phyloP scores from a whole-genome alignment of 2,329 filamentous ascomycete species.

The Trichophyton rubrum region DNA sequence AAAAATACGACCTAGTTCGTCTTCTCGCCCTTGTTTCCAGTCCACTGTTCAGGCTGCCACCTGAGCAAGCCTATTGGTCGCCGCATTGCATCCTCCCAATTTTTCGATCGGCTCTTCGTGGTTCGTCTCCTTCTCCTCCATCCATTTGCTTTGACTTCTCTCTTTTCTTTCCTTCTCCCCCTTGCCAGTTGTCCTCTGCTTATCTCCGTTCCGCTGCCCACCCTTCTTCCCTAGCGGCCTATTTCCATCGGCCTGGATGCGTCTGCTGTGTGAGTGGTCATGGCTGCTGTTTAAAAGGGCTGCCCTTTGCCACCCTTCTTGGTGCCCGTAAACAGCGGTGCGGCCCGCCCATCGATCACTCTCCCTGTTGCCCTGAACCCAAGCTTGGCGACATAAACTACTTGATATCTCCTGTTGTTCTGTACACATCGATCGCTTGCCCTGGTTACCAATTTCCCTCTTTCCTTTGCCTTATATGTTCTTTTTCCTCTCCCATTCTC shows the following conservation, averaged over 20 bases:
- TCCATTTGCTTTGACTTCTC: not conserved
- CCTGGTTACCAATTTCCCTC: not conserved
- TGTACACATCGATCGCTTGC: not conserved
- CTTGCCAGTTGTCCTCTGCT: not conserved
- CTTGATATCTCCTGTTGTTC: not conserved
- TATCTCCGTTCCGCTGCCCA: not conserved
- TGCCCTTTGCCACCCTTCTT: not conserved
- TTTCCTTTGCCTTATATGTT: not conserved
- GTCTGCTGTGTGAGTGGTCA: not conserved
- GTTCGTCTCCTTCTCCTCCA: not conserved
- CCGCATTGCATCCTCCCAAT: constrained; percentile 5
- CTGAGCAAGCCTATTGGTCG: constrained; percentile 1
- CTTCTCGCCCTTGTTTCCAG: constrained; percentile 4
- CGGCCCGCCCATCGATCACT: not conserved
- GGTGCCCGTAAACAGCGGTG: constrained; percentile 2
- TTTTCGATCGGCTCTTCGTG: not conserved
- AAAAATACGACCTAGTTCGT: not conserved
- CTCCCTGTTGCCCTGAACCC: not conserved
- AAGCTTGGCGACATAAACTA: not conserved
- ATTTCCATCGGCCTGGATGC: not conserved
- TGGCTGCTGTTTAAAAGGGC: not conserved
- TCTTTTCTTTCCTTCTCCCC: not conserved
- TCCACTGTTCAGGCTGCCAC: not conserved
- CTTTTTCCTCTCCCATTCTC: not conserved
- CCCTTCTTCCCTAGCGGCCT: not conserved